These are phyloP conservation scores for Postia placenta DNA, from an alignment of 768 basidiomycete species.

Conservation along the genomic window DNA sequence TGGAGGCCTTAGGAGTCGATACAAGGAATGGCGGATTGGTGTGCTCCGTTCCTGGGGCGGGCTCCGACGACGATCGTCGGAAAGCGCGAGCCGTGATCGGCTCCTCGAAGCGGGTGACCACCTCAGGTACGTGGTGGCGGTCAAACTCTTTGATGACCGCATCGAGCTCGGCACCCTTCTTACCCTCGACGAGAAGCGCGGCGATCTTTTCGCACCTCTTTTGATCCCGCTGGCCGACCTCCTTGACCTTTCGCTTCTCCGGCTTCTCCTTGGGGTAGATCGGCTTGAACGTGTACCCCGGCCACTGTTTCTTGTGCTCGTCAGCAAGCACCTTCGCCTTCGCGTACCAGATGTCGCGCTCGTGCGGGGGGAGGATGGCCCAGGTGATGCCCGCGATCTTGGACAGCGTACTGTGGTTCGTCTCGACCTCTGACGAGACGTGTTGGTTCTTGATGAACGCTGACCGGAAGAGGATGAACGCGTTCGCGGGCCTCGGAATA, in stretches of 20 bases:
- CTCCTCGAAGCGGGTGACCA: conserved; percentile 67
- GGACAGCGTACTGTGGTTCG: conserved; percentile 76
- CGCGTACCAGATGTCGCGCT: conserved; percentile 70
- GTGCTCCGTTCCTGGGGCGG: conserved; percentile 21
- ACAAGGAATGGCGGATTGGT: conserved; percentile 16
- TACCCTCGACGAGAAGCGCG: conserved; percentile 42
- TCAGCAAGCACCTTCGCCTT: conserved; percentile 70
- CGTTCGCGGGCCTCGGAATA: conserved; percentile 80
- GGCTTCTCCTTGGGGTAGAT: conserved; percentile 41
- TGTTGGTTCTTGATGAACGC: conserved; percentile 77
- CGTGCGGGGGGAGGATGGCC: conserved; percentile 71
- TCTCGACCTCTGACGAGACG: conserved; percentile 72
- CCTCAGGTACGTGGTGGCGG: conserved; percentile 44
- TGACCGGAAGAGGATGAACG: conserved; percentile 83
- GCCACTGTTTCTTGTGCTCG: conserved; percentile 71
- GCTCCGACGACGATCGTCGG: conserved; percentile 57
- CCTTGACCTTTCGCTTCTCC: conserved; percentile 53
- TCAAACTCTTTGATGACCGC: conserved; percentile 35
- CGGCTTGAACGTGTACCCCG: conserved; percentile 71
- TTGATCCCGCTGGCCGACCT: conserved; percentile 57
- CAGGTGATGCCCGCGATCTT: conserved; percentile 84
- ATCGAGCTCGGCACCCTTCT: conserved; percentile 32
- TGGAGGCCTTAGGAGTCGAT: conserved; percentile 8
- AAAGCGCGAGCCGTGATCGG: conserved; percentile 69
- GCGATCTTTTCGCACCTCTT: conserved; percentile 65